A percentile compares a stretch with the other conserved stretches of the same genome.
Conservation (phyloP, 768 basidiomycete species). For the Termitomyces eurrhizus region DNA sequence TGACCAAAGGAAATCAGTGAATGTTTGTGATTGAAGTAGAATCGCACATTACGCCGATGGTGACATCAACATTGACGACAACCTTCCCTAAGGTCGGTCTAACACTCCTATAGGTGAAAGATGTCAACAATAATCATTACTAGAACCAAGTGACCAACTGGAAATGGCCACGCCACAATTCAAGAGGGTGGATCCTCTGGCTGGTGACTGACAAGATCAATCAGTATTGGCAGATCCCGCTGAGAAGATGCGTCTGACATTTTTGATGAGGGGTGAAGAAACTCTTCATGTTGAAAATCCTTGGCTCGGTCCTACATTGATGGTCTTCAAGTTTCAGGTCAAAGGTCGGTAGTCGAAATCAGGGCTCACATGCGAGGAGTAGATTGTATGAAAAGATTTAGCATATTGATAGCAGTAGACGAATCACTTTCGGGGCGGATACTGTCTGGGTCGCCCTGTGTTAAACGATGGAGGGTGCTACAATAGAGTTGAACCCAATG, state of each 20-base stretch:
- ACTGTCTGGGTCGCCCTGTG: conserved; percentile 11
- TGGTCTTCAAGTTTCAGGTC: neutral
- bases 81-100: conserved; percentile 32
- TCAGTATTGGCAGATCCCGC: neutral
- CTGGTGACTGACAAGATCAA: conserved; percentile 9
- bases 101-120: conserved; percentile 32
- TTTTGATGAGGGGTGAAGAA: conserved; percentile 21
- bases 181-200: conserved; percentile 24
- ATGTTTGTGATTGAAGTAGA: neutral
- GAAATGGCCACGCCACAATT: conserved; percentile 39
- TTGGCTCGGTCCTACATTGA: conserved; percentile 16
- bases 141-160: conserved; percentile 27
- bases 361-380: conserved; percentile 24
- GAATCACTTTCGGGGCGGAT: conserved; percentile 17
- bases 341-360: neutral
- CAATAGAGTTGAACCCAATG: neutral
- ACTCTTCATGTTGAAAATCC: conserved; percentile 21
- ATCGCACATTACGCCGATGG: conserved; percentile 36
- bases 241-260: conserved; percentile 7
- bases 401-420: conserved; percentile 25
- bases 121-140: neutral
- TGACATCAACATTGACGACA: conserved; percentile 39
- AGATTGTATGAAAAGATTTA: conserved; percentile 31
- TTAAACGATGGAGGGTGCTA: conserved; percentile 14
- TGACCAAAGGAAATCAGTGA: conserved; percentile 8